phyloP scores from a whole-genome alignment of 2,329 filamentous ascomycete species.

The Nemania serpens region DNA sequence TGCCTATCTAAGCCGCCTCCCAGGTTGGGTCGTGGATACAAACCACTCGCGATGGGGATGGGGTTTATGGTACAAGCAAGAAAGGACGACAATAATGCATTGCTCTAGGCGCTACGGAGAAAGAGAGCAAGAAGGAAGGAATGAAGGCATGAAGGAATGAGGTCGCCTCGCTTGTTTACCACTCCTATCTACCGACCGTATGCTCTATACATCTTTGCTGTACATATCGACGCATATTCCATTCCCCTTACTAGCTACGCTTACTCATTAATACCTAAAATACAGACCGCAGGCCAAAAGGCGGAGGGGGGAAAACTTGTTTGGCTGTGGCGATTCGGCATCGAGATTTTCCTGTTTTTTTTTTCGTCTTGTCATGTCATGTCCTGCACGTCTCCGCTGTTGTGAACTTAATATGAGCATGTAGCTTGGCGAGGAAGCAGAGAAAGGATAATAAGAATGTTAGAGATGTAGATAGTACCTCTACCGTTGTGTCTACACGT shows the following conservation, averaged over 20 bases:
- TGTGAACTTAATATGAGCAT: not conserved
- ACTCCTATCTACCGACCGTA: not conserved
- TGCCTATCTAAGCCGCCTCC: constrained; percentile 6
- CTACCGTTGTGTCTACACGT: too few relatives aligned
- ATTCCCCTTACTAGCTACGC: constrained; percentile 24
- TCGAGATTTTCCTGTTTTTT: not conserved
- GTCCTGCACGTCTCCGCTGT: too few relatives aligned
- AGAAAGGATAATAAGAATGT: too few relatives aligned
- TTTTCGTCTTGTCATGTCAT: too few relatives aligned
- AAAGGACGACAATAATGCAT: not conserved
- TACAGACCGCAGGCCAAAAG: constrained; percentile 5
- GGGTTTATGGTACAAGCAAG: constrained; percentile 3
- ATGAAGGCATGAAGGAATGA: too few relatives aligned
- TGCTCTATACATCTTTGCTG: constrained; percentile 14
- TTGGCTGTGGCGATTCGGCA: constrained; percentile 5
- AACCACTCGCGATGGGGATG: not conserved
- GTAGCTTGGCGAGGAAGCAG: too few relatives aligned
- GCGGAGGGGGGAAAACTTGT: not conserved
- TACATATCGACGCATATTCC: constrained; percentile 24
- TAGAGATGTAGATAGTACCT: too few relatives aligned
- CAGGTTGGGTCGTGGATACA: constrained; percentile 14
- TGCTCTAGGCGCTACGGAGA: not conserved
- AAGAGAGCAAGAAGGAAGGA: not conserved
- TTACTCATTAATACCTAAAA: constrained; percentile 28
- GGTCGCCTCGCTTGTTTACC: too few relatives aligned